These are phyloP conservation scores for Annona cherimola DNA, from an alignment of 164 flowering plant species.

Conservation along the genomic window DNA sequence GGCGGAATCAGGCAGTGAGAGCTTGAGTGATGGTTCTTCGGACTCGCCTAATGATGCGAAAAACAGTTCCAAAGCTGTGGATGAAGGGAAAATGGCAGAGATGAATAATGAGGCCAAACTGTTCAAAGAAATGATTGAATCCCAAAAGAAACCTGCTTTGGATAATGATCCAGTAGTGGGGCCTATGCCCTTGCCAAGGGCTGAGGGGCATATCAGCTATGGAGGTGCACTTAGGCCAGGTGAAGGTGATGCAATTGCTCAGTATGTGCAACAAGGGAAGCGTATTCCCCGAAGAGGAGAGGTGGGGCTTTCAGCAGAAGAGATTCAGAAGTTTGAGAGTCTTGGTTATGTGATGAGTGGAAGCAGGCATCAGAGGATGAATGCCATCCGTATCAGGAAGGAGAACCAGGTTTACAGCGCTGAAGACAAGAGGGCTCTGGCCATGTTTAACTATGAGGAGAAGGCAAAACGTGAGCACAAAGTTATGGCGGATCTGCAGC, in stretches of 20 bases:
- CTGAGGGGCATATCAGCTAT: slow-evolving; percentile 98
- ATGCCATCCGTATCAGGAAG: slow-evolving; percentile 96
- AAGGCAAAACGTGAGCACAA: slow-evolving; percentile 86
- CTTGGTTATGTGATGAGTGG: slow-evolving; percentile 99
- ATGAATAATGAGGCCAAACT: slow-evolving; percentile 35
- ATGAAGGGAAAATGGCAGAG: slow-evolving; percentile 32
- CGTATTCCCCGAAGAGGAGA: slow-evolving; percentile 99
- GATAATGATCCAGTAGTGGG: slow-evolving; percentile 75
- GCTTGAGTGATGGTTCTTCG: background rate
- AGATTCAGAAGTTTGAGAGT: slow-evolving; percentile 80
- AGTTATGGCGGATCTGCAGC: slow-evolving; percentile 95
- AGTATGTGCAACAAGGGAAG: slow-evolving; percentile 95
- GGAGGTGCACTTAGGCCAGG: slow-evolving; percentile 99
- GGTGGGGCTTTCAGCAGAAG: slow-evolving; percentile 96
- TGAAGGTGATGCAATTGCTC: slow-evolving; percentile 99
- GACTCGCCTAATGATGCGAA: background rate
- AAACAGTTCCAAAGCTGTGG: background rate
- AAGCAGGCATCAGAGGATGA: slow-evolving; percentile 99
- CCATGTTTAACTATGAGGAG: slow-evolving; percentile 94
- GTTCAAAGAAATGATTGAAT: slow-evolving; percentile 78
- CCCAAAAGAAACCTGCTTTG: slow-evolving; percentile 59
- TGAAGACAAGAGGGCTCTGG: slow-evolving; percentile 90
- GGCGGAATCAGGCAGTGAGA: slow-evolving; percentile 30
- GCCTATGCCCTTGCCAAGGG: slow-evolving; percentile 83
- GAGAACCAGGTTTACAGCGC: slow-evolving; percentile 99